Evolutionary conservation across 2,329 filamentous ascomycete species (phyloP).

Genomic region (Botrytis fragariae): DNA sequence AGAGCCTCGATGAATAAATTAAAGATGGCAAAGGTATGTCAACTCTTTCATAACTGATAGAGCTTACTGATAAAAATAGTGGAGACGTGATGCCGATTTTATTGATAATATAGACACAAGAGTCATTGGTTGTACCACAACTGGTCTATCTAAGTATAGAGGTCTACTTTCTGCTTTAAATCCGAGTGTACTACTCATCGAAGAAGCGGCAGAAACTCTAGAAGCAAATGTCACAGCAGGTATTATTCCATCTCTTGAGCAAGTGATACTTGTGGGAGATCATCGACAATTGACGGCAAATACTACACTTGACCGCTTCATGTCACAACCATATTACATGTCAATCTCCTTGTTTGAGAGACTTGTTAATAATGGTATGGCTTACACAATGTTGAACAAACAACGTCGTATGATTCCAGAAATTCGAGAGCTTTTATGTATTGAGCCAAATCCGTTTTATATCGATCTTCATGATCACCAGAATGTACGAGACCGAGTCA

Average conservation of each 20-base stretch:
- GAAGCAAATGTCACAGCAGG: constrained; percentile 56
- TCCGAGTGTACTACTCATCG: constrained; percentile 62
- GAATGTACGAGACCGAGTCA: constrained; percentile 51
- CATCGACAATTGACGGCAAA: constrained; percentile 65
- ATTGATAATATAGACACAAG: constrained; percentile 61
- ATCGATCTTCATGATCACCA: constrained; percentile 55
- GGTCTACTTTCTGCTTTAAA: constrained; percentile 57
- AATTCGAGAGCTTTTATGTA: constrained; percentile 55
- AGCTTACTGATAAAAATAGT: not conserved
- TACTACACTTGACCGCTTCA: constrained; percentile 54
- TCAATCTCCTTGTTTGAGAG: constrained; percentile 69
- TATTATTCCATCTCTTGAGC: constrained; percentile 60
- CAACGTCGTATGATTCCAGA: constrained; percentile 71
- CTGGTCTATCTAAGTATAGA: constrained; percentile 68
- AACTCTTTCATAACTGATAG: no score
- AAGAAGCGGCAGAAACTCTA: constrained; percentile 64
- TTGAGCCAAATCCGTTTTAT: constrained; percentile 54
- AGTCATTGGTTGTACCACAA: constrained; percentile 53
- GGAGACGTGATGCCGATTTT: constrained; percentile 30
- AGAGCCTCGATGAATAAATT: constrained; percentile 24
- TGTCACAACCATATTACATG: constrained; percentile 56
- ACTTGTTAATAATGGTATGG: constrained; percentile 56
- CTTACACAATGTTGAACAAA: constrained; percentile 52
- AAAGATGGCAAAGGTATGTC: constrained; percentile 30
- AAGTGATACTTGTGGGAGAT: constrained; percentile 67